Base-by-base conservation (phyloP, 176 grass and related monocot genomes). In the Oryza meridionalis region DNA sequence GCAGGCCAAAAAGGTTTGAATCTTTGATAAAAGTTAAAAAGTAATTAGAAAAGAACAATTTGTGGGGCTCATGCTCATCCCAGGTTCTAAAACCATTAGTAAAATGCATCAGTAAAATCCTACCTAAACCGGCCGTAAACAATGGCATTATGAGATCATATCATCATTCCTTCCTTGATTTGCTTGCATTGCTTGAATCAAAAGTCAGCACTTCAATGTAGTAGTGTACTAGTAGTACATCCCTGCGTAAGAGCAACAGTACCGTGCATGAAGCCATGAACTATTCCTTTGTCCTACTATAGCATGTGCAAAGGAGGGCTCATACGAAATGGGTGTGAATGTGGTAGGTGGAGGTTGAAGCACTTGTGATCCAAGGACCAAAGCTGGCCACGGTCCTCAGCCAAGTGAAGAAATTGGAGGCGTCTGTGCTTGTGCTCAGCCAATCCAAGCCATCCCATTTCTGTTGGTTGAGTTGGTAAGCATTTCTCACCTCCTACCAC, bases 371-470 rank as follows among this genome's bases (percentile, higher is more conserved):
- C 86, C 91, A 91, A 76, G 91, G 94, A 11, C 84, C 94, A 67
- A 86, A 93, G 84, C 86, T 97, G 12, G 72, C 46, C 79, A 93
- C 94, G 6, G 74, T 96, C 19, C 91, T 96, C 22, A 96, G 82
- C 77, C 94, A 96, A 75, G 94, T 93, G 67, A 93, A 91, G 90
- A 96, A 96, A 77, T 72, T 96, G 86, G 94, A 96, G 81, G 86
- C 91, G 16, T 91, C 91, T 37, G 91, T 96, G 76, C 86, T 96
- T 29, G 94, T 93, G 55, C 65, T 96, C 84, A 89, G 86, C 77
- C 91, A 91, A 10, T 82, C 76, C 82, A 96, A 69, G 85, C 84
- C 86, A 10, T 93, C 91, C 44, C 71, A 87, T 11, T 73, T 88
- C 46, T 92, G 70, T 72, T 93, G 93, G 93, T 31, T 95, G 84